Base-by-base conservation (phyloP, 208 protist species). In the Tritrichomonas foetus region DNA sequence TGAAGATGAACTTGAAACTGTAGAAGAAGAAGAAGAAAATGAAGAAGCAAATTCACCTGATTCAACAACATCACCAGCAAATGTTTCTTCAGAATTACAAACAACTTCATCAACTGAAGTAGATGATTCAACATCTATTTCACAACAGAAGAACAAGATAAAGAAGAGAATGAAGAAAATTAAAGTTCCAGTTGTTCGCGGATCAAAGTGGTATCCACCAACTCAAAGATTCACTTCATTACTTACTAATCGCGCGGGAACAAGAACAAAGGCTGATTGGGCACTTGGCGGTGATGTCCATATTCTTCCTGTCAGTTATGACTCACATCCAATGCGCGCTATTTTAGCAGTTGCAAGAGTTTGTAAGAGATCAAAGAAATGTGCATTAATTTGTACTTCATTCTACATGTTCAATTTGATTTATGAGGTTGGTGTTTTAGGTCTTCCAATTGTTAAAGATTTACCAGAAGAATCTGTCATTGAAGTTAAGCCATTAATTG, bases 361-460 rank as follows among this genome's bases (percentile, higher is more conserved):
- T 49, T 55, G 14, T 20, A 44, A 44, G 41, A 33, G 57, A 8
- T 20, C 9, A 0, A 5, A 89, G 14, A 89, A 47, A 89, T 89
- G 78, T n/a, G 47, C 78, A 16, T n/a, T 89, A 14, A 89, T 89
- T 27, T 53, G 41, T 53, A 53, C 78, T 22, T 89, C 78, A 53
- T 89, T 89, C 47, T 89, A 89, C 27, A 44, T 27, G 47, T 49
- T 57, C 57, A 20, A 25, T 33, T n/a, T 89, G 5, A 89, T 89
- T 27, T 89, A 53, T 49, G 78, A 89, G 16, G 20, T 89, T 57
- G 44, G 41, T 14, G 39, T 89, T 27, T 89, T 14, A 0, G 57
- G n/a, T n/a, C 30, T 89, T 39, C 78, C 78, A 89, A 53, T 89
- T 47, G 53, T 89, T 14, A 89, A 89, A 47, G 30, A 57, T 25